phyloP scores from a whole-genome alignment of 352 stramenopile species.

The Phytophthora podocarpi region DNA sequence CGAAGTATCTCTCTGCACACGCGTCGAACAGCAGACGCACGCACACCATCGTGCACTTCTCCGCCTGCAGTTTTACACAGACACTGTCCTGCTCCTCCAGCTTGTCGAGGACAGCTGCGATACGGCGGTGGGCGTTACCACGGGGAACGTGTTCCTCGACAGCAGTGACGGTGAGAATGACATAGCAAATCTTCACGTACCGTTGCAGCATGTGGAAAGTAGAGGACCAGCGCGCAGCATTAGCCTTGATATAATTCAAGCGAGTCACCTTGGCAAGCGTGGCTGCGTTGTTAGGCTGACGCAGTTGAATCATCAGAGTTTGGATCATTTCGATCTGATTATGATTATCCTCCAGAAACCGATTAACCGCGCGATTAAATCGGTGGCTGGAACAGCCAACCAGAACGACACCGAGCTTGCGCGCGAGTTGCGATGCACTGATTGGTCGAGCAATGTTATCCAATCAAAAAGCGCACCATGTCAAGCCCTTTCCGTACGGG shows the following conservation, averaged over 20 bases:
- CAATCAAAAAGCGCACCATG: conserved; percentile 10
- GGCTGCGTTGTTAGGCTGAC: conserved; percentile 6
- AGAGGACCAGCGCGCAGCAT: conserved; percentile 5
- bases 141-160: neutral
- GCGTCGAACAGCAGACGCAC: no score
- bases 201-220: conserved; percentile 7
- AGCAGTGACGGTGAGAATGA: conserved; percentile 1
- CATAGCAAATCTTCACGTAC: conserved; percentile 3
- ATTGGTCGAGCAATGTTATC: conserved; percentile 20
- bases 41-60: no score
- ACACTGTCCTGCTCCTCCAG: neutral
- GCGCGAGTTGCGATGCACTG: conserved; percentile 4
- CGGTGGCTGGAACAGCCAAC: conserved; percentile 21
- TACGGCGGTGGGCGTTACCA: no score
- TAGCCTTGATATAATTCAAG: conserved; percentile 2
- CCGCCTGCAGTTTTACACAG: no score
- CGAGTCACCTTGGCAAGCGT: neutral
- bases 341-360: conserved; percentile 3
- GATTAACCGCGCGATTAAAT: conserved; percentile 6
- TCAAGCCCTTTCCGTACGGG: conserved; percentile 3
- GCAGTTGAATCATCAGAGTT: conserved; percentile 5
- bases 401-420: neutral
- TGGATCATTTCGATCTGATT: conserved; percentile 4
- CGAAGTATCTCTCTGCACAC: no score
- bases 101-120: no score